phyloP scores from a whole-genome alignment of 2,329 filamentous ascomycete species.

The Penicillium italicum region DNA sequence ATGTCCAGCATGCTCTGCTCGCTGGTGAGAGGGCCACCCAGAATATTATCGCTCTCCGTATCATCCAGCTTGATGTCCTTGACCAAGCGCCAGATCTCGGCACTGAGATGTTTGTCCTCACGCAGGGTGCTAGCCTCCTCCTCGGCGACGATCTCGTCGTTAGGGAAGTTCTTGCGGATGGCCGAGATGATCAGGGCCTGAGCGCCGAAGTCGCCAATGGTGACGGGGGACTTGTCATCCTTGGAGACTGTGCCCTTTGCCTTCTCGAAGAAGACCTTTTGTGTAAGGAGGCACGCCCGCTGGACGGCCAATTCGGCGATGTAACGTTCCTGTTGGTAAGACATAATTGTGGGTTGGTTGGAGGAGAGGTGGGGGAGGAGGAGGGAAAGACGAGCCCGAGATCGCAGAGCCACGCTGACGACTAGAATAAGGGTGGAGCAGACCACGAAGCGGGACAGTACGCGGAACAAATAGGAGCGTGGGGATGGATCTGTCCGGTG shows the following conservation, averaged over 20 bases:
- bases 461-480: conserved; percentile 14
- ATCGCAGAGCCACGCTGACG: conserved; percentile 38
- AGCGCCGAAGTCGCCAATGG: conserved; percentile 95
- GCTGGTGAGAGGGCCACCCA: conserved; percentile 66
- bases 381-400: conserved; percentile 41
- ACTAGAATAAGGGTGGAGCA: conserved; percentile 45
- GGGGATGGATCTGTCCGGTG: conserved; percentile 18
- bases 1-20: conserved; percentile 60
- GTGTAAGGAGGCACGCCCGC: conserved; percentile 71
- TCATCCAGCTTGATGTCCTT: conserved; percentile 67
- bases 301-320: conserved; percentile 87
- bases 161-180: conserved; percentile 82
- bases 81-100: conserved; percentile 82
- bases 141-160: conserved; percentile 89
- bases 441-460: conserved; percentile 33
- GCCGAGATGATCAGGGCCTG: conserved; percentile 94
- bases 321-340: conserved; percentile 73
- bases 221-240: conserved; percentile 93
- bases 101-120: conserved; percentile 63
- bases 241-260: conserved; percentile 93
- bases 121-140: conserved; percentile 83
- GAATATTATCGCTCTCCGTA: conserved; percentile 58
- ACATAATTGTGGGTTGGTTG: conserved; percentile 34
- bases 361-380: conserved; percentile 31
- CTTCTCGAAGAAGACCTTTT: conserved; percentile 78